Evolutionary conservation across 2,329 filamentous ascomycete species (phyloP).

Genomic region (Bretziella fagacearum): DNA sequence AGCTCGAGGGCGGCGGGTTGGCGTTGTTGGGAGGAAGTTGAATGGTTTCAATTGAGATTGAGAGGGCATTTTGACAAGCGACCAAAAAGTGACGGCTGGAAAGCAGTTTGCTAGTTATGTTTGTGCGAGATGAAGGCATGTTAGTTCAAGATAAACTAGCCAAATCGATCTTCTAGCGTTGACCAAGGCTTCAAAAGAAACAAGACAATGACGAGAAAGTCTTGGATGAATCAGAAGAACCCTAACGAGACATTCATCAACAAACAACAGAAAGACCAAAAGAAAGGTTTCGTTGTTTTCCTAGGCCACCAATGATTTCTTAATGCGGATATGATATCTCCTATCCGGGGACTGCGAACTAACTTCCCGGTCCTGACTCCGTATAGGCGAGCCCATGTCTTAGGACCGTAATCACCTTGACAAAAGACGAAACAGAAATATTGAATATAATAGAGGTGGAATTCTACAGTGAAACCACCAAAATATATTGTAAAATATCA

Average conservation of each 20-base stretch:
- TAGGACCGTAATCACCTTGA: not conserved
- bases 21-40: not conserved
- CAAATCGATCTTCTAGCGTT: too few species aligned
- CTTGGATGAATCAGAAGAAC: too few species aligned
- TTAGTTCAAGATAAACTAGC: too few species aligned
- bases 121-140: not conserved
- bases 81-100: not conserved
- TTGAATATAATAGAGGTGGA: not conserved
- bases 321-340: too few species aligned
- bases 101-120: not conserved
- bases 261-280: too few species aligned
- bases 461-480: not conserved
- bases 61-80: not conserved
- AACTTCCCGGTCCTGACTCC: not conserved
- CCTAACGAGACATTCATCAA: too few species aligned
- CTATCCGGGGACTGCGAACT: too few species aligned
- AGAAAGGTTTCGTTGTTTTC: too few species aligned
- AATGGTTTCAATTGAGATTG: not conserved
- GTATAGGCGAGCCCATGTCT: not conserved
- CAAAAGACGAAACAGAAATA: not conserved
- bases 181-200: too few species aligned
- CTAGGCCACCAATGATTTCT: too few species aligned
- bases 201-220: too few species aligned
- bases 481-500: not conserved
- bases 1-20: not conserved